Evolutionary conservation across 2,329 filamentous ascomycete genomes (phyloP).

Genomic region (Penicillium sp.): DNA sequence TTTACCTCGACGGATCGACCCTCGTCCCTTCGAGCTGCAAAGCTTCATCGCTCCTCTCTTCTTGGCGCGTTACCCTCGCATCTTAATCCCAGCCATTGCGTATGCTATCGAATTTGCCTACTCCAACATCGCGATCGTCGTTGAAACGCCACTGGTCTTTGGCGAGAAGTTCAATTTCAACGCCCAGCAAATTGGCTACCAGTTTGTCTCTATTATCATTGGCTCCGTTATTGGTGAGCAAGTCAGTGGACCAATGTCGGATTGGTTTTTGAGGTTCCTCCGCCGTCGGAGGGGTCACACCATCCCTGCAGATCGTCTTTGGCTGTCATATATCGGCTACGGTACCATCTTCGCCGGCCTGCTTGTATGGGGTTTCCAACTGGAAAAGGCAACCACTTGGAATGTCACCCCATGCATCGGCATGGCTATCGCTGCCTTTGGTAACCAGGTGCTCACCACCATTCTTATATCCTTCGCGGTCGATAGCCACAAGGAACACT

Average conservation of each 20-base stretch:
- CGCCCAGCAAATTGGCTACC: not conserved
- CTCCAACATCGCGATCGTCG: not conserved
- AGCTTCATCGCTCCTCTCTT: conserved; percentile 57
- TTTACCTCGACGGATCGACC: conserved; percentile 48
- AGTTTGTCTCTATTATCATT: not conserved
- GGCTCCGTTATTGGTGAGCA: not conserved
- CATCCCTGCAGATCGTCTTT: too few relatives aligned
- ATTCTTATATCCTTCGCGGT: not conserved
- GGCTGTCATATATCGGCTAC: too few relatives aligned
- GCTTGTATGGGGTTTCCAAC: too few relatives aligned
- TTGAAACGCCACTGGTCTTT: not conserved
- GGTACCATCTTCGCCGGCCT: too few relatives aligned
- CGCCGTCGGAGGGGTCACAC: too few relatives aligned
- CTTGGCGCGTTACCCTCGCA: conserved; percentile 47
- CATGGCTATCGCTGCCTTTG: too few relatives aligned
- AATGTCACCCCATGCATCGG: too few relatives aligned
- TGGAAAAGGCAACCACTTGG: too few relatives aligned
- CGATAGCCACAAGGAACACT: not conserved
- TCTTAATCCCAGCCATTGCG: conserved; percentile 53
- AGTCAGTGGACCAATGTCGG: not conserved
- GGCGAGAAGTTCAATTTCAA: not conserved
- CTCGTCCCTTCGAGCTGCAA: conserved; percentile 47
- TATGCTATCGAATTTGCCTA: conserved; percentile 59
- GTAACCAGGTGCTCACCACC: not conserved
- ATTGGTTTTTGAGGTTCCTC: too few relatives aligned